phyloP scores from a whole-genome alignment of 305 asterid genomes.

The Fraxinus platypoda region DNA sequence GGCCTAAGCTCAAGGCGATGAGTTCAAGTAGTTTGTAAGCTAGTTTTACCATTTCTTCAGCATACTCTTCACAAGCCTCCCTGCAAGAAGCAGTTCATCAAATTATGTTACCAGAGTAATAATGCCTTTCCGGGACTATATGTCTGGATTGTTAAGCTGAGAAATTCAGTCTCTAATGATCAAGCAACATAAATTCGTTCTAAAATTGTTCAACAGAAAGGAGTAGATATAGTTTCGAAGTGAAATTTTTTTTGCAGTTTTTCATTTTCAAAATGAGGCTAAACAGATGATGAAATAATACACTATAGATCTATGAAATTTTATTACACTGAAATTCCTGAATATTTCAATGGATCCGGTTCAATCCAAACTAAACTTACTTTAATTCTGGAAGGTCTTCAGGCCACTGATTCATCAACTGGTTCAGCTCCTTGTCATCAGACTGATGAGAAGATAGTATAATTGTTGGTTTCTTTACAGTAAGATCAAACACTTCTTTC shows the following conservation, averaged over 20 bases:
- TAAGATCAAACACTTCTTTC: slow-evolving; percentile 50
- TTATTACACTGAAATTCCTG: background rate
- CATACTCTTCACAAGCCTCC: slow-evolving; percentile 58
- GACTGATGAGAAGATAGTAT: slow-evolving; percentile 34
- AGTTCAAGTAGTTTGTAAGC: slow-evolving; percentile 50
- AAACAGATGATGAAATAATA: background rate
- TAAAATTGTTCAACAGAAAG: background rate
- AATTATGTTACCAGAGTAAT: background rate
- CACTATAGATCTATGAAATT: background rate
- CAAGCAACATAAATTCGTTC: background rate
- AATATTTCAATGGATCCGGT: background rate
- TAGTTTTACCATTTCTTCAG: slow-evolving; percentile 44
- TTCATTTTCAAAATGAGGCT: background rate
- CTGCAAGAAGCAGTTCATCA: slow-evolving; percentile 27
- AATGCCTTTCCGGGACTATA: background rate
- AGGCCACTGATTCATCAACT: slow-evolving; percentile 38
- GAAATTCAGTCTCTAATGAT: background rate
- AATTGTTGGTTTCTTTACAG: slow-evolving; percentile 17
- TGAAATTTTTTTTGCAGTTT: background rate
- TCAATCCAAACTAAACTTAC: slow-evolving; percentile 12
- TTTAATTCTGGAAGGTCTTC: slow-evolving; percentile 37
- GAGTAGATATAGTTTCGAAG: background rate
- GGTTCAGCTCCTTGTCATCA: slow-evolving; percentile 23
- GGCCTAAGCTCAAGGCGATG: slow-evolving; percentile 54
- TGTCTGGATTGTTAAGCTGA: background rate